These are phyloP conservation scores for Chaetomiaceae sp. DNA, from an alignment of 2,329 filamentous ascomycete genomes.

Conservation along the genomic window DNA sequence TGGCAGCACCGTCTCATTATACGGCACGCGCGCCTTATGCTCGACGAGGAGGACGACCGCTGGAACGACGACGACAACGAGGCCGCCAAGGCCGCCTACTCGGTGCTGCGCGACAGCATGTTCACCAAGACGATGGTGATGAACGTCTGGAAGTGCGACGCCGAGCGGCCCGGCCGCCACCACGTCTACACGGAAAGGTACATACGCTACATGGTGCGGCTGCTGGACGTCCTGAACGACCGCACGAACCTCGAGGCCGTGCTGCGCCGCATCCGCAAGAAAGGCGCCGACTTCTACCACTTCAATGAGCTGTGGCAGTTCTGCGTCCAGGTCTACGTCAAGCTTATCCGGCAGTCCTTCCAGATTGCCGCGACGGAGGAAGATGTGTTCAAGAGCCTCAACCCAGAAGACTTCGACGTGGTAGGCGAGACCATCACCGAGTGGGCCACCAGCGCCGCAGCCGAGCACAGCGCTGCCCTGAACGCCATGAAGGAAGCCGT, in stretches of 20 bases:
- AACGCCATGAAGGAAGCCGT: constrained; percentile 52
- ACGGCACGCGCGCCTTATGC: constrained; percentile 57
- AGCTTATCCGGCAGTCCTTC: constrained; percentile 45
- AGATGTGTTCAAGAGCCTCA: constrained; percentile 49
- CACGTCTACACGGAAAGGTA: constrained; percentile 90
- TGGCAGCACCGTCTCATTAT: constrained; percentile 93
- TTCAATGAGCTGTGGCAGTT: constrained; percentile 55
- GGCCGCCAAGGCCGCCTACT: constrained; percentile 72
- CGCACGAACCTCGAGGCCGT: constrained; percentile 70
- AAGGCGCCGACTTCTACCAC: constrained; percentile 67
- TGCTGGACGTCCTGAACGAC: constrained; percentile 70
- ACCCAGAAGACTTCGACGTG: constrained; percentile 52
- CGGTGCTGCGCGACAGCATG: constrained; percentile 64
- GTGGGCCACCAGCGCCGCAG: constrained; percentile 42
- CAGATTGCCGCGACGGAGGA: constrained; percentile 42
- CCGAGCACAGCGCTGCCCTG: constrained; percentile 39
- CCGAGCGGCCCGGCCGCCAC: constrained; percentile 75
- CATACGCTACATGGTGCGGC: constrained; percentile 69
- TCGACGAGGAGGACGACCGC: constrained; percentile 36
- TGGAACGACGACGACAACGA: constrained; percentile 47
- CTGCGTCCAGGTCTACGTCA: constrained; percentile 48
- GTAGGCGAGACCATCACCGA: constrained; percentile 47
- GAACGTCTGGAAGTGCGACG: constrained; percentile 91
- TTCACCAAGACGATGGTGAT: constrained; percentile 94
- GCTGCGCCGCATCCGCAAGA: constrained; percentile 72